Percentiles rank a stretch among this genome's conserved stretches.
These are phyloP conservation scores for Trametes punicea DNA, from an alignment of 768 basidiomycete species.

Conservation along the genomic window DNA sequence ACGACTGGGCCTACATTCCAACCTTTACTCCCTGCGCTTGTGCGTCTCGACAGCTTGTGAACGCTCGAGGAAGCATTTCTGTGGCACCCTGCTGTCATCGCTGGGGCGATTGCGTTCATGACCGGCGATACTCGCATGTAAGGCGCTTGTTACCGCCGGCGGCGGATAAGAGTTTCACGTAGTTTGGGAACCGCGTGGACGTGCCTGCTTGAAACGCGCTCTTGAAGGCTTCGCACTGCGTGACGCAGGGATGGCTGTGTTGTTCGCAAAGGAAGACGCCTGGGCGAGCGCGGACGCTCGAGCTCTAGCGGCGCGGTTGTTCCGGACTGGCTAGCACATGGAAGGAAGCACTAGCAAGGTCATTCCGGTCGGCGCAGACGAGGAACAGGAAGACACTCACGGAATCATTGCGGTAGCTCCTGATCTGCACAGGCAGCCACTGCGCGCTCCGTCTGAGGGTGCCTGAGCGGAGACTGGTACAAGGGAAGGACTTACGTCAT, in stretches of 20 bases:
- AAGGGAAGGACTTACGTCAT: not conserved
- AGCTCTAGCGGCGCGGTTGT: too few relatives aligned
- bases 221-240: not conserved
- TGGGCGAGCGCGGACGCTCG: too few relatives aligned
- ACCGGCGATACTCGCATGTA: not conserved
- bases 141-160: not conserved
- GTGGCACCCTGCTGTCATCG: not conserved
- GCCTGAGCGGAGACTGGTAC: not conserved
- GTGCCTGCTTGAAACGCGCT: not conserved
- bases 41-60: not conserved
- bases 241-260: not conserved
- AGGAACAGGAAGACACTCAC: too few relatives aligned
- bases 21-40: not conserved
- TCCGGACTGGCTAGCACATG: too few relatives aligned
- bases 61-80: not conserved
- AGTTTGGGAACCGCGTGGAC: constrained; percentile 4
- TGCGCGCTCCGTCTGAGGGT: not conserved
- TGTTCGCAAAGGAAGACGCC: too few relatives aligned
- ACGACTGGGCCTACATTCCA: not conserved
- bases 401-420: not conserved
- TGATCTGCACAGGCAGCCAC: not conserved
- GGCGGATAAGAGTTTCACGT: not conserved
- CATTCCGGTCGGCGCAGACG: too few relatives aligned
- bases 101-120: not conserved
- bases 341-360: too few relatives aligned